Base-by-base conservation (phyloP, 805 yeast species). In the Starmerella riodocensis region DNA sequence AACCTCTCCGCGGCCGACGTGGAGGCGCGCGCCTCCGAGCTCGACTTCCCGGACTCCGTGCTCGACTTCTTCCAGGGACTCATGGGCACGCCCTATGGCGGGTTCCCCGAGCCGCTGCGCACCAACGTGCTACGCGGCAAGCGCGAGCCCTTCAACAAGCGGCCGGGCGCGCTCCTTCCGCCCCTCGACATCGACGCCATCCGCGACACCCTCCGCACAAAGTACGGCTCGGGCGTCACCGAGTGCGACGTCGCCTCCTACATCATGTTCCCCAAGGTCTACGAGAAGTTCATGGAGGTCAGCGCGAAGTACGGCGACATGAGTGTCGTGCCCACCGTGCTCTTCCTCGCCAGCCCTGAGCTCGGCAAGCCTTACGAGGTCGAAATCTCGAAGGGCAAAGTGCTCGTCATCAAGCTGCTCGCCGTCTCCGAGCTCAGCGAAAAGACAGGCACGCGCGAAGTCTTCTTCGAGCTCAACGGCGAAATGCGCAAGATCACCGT, bases 51-150 rank as follows among this genome's bases (percentile, higher is more conserved):
- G 48, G 96, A 81, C 58, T 88, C 97, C 17, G 95, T 91, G 14
- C 72, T 91, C 60, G 99, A 91, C 64, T 91, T 91, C 74, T 85
- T 91, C 73, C 94, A 91, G 69, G 99, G 99, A 54, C 73, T 91
- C 61, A 91, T 91, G 82, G 99, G 99, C 60, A 91, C 91, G 51
- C 99, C 99, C 57, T 84, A 83, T 60, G 99, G 98, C 52, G 99
- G 99, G 7, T 91, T 91, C 94, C 98, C 99, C 44, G 99, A 91
- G 66, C 98, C 99, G 29, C 70, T 91, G 63, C 78, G 99, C 66
- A 71, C 94, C 29, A 83, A 86, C 61, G 73, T 91, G 47, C 74
- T 91, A 57, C 75, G 76, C 55, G 93, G 86, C 61, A 85, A 85
- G 77, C 80, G 98, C 67, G 76, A 81, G 65, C 84, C 84, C 65